Percentiles rank a stretch among this genome's conserved stretches.
Conservation (phyloP, 1,284 basidiomycete genomes). For the Anthracocystis walkeri region DNA sequence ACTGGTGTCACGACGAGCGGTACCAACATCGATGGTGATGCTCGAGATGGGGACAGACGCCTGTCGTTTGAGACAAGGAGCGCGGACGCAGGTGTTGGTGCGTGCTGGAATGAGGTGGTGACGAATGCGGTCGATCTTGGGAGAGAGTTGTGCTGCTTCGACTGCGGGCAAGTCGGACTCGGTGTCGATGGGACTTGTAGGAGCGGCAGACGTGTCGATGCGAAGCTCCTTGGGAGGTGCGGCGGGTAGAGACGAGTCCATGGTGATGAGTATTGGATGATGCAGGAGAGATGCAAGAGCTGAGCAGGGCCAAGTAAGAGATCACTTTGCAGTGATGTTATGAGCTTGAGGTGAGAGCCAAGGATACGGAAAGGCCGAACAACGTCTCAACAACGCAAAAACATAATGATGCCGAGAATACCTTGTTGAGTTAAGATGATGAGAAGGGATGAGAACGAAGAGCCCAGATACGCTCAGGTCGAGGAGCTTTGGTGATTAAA, state of each 20-base stretch:
- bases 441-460: neutral
- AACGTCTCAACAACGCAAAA: conserved; percentile 5
- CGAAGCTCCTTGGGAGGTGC: conserved; percentile 28
- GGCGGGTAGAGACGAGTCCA: conserved; percentile 8
- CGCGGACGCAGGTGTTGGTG: conserved; percentile 47
- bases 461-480: neutral
- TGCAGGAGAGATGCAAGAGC: neutral
- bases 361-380: neutral
- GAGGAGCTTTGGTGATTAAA: conserved; percentile 4
- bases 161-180: conserved; percentile 30
- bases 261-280: neutral
- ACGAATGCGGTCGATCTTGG: conserved; percentile 39
- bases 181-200: conserved; percentile 11
- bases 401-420: neutral
- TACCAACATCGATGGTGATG: conserved; percentile 23
- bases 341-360: neutral
- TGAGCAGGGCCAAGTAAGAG: neutral
- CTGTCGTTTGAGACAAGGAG: conserved; percentile 52
- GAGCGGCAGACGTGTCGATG: conserved; percentile 22
- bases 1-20: conserved; percentile 22
- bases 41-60: conserved; percentile 28
- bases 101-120: conserved; percentile 52
- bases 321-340: neutral
- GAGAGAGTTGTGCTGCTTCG: conserved; percentile 42
- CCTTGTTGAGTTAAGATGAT: neutral